These are phyloP conservation scores for Verticillium zaregamsianum DNA, from an alignment of 2,329 filamentous ascomycete genomes.

Conservation along the genomic window DNA sequence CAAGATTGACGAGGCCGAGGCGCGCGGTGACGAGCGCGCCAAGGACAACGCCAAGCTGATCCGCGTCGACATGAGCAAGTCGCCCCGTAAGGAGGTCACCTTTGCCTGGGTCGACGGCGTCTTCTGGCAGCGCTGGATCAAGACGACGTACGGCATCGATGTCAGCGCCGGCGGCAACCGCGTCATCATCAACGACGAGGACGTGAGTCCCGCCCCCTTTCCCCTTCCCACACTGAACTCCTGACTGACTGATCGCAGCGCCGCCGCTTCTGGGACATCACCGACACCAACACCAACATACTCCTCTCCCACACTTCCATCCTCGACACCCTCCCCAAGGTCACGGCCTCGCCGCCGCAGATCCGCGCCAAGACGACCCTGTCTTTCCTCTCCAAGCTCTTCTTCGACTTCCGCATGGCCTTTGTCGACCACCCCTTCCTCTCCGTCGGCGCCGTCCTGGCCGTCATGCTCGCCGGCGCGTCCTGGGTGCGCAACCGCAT, in stretches of 20 bases:
- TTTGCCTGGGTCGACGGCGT: constrained; percentile 97
- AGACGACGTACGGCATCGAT: constrained; percentile 90
- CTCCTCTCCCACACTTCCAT: constrained; percentile 86
- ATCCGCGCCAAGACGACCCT: constrained; percentile 78
- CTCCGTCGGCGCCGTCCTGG: constrained; percentile 52
- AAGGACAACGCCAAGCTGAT: constrained; percentile 85
- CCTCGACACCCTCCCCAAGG: constrained; percentile 75
- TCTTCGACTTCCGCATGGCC: constrained; percentile 59
- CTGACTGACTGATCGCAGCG: constrained; percentile 54
- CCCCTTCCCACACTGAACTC: neutral
- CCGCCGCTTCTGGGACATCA: constrained; percentile 91
- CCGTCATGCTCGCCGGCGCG: constrained; percentile 47
- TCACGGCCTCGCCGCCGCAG: constrained; percentile 63
- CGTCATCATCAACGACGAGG: constrained; percentile 95
- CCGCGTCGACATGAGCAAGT: constrained; percentile 83
- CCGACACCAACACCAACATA: constrained; percentile 84
- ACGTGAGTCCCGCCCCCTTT: constrained; percentile 56
- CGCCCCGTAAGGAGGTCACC: constrained; percentile 80
- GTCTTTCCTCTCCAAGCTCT: constrained; percentile 65
- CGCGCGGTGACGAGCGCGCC: constrained; percentile 84
- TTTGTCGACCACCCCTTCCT: constrained; percentile 58
- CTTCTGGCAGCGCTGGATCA: constrained; percentile 97
- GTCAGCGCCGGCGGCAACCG: constrained; percentile 84
- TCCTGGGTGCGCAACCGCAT: constrained; percentile 52
- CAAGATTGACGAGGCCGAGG: constrained; percentile 92